Evolutionary conservation across 1,139 yeast genomes (phyloP), one percentile per base, ranked within the genome.

Genomic region (Wickerhamomyces sp.): DNA sequence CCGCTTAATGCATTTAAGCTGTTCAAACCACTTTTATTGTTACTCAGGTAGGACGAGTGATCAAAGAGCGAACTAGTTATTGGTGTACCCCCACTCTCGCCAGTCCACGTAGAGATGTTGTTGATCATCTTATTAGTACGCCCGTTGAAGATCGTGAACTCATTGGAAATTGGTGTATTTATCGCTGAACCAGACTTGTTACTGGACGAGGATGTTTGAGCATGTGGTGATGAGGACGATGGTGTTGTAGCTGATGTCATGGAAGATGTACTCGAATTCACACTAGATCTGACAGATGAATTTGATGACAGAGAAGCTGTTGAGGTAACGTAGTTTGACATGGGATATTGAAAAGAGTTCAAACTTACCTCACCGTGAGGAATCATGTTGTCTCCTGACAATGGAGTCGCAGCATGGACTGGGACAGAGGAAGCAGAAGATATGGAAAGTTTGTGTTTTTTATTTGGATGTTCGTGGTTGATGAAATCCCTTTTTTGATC

Each of bases 51-150:
- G 24, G 36, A 38, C 16, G 43, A 33, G 25, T 49, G 47, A 27
- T 52, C 55, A 38, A 54, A 50, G n/a, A 51, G 30, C 2, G 52
- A 43, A 4, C 55, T 44, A 5, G 54, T 44, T 12, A 46, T 46
- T 31, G 55, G 52, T 3, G 45, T 42, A 10, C 52, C 52, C 13
- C 68, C 68, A 27, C 66, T 66, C 4, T 65, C 68, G n/a, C 68
- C 72, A 0, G 81, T 76, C 82, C 83, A 77, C 1, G 72, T 70
- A 0, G 81, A 75, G 39, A 78, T 78, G 49, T 76, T 76, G 52
- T 69, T 76, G 45, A 78, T 78, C 83, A 78, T 76, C 34, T 71
- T 73, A 37, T 74, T 77, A 20, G 77, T 74, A 44, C 76, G 70
- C 35, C 69, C 78, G 50, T 65, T 74, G 55, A 67, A 69, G 9